Base-by-base conservation (phyloP, 176 grass and related monocot genomes). In the Bromus sterilis region DNA sequence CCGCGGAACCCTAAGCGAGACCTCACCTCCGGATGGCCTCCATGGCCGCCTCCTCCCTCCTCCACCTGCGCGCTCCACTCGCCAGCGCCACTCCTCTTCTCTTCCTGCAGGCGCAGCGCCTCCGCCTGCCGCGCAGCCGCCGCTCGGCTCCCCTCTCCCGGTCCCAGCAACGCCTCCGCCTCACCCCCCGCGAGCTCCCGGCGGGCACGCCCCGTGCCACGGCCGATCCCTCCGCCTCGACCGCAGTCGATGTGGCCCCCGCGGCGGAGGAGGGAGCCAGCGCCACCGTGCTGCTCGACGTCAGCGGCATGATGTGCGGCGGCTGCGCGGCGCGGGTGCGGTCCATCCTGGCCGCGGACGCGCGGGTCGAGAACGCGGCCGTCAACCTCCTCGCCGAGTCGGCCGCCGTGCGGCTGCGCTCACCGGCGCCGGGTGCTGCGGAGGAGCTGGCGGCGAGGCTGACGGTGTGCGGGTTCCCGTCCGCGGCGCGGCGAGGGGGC, bases 231-330 rank as follows among this genome's bases (percentile, higher is more conserved):
- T 77, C 88, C 70, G 78, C 81, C 61, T 86, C 75, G 56, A 78
- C 49, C 74, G 80, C 63, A 9, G 64, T 87, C 53, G 88, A 87
- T 1, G 78, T 53, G 33, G 65, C 40, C 24, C 69, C 58, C 4
- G 61, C 20, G 28, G 55, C 41, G 5, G 78, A 75, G 10, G 74
- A 77, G 44, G 74, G 48, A 2, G 28, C 14, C n/a, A 71, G 14
- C 42, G 64, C 90, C 6, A 81, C 88, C 61, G 86, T 93, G 36
- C 83, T 95, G 35, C 90, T 98, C 70, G 92, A 98, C 65, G 95
- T 98, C 61, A 78, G 88, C 63, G 90, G 95, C 34, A 98, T 98
- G 95, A 98, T 98, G 92, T 98, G 95, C 77, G 95, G 90, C 42
- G 92, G 88, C 41, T 98, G 95, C 79, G 95, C 88, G 31, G 87